A percentile compares a stretch with the other conserved stretches of the same genome.
Conservation (phyloP, 441 rosid species). For the Brassica hybrid region DNA sequence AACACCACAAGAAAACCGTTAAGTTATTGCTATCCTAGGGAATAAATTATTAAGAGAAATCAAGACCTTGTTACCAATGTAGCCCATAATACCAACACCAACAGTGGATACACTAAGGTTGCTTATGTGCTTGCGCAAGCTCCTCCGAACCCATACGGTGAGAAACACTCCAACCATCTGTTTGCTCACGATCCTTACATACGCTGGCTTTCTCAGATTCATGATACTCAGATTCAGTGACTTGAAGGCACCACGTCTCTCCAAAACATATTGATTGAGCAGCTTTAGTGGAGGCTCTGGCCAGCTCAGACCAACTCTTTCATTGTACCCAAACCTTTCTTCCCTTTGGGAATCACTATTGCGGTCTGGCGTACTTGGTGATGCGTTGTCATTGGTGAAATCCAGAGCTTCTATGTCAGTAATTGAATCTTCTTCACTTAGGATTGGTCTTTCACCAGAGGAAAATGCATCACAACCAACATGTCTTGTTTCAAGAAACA, state of each 20-base stretch:
- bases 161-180: constrained; percentile 96
- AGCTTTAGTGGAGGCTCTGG: constrained; percentile 75
- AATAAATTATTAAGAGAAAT: background rate
- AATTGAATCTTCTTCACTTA: constrained; percentile 28
- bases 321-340: constrained; percentile 58
- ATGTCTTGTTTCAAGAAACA: constrained; percentile 61
- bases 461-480: constrained; percentile 60
- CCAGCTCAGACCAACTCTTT: constrained; percentile 79
- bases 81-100: constrained; percentile 98
- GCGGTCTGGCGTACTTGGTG: constrained; percentile 58
- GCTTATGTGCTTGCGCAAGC: constrained; percentile 83
- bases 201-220: constrained; percentile 67
- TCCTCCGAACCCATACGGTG: constrained; percentile 88
- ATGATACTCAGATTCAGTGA: constrained; percentile 55
- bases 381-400: constrained; percentile 37
- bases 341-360: constrained; percentile 54
- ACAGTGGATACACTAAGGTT: constrained; percentile 88
- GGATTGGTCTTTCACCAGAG: constrained; percentile 32
- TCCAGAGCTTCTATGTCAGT: constrained; percentile 31
- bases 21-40: constrained; percentile 5
- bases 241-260: constrained; percentile 62
- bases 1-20: constrained; percentile 11
- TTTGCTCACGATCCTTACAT: constrained; percentile 82
- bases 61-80: constrained; percentile 89
- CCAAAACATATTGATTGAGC: constrained; percentile 60